Evolutionary conservation across 202 grass and related monocot species (phyloP), one percentile per base, ranked within the genome.

Genomic region (Eragrostis tef): DNA sequence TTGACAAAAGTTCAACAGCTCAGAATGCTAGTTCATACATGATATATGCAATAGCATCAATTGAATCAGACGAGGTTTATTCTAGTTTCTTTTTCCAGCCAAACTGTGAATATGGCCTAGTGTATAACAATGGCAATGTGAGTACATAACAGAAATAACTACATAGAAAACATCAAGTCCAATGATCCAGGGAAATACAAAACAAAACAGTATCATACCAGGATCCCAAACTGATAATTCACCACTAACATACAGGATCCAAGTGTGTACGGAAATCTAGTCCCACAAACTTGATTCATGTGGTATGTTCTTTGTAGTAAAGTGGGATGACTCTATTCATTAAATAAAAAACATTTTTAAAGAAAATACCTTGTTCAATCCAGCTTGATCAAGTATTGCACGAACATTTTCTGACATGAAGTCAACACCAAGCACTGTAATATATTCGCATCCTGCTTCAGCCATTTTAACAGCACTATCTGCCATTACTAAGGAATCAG

Each of bases 381-480:
- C 90, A 73, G 92, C 92, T 83, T 98, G 92, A 84, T 98, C 94
- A 86, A 98, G 95, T 88, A 98, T 90, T 25, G 95, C 92, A 59
- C 92, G 90, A 27, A 98, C 95, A 91, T 98, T 98, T 94, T 98
- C 95, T 27, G 95, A 98, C 95, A 94, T 98, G 65, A 98, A 98
- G 68, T 98, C 95, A 77, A 98, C 95, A 89, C 95, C 95, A 82
- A 98, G 80, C 12, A 98, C 95, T 39, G 92, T 91, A 27, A 98
- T 89, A 86, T 93, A 98, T 31, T 91, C 60, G 21, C 95, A 98
- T 69, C 95, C 95, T 52, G 90, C 88, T 91, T 98, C 88, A 77
- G 95, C 95, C 95, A 98, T 98, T 85, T 91, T 94, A 56, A 98
- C 92, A 85, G 95, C 95, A 9, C 86, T 86, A 85, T 98, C 95